A percentile compares a stretch with the other conserved stretches of the same genome.
Evolutionary conservation across 495 filamentous ascomycete species (phyloP).

Genomic region (Penicillium coffeae): DNA sequence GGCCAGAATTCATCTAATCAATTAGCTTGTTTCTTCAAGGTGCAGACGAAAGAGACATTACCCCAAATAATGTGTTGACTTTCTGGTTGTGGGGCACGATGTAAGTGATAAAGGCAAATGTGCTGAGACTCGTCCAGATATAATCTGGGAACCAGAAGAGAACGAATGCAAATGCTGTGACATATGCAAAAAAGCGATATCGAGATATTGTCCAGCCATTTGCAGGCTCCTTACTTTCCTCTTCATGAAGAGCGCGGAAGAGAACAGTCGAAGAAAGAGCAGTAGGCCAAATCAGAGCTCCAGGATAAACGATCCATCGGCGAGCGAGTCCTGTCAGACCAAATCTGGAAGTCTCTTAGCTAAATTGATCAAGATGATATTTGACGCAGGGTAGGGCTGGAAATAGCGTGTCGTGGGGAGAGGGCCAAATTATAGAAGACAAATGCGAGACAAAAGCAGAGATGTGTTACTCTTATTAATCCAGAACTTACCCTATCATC

Average conservation of each 20-base stretch:
- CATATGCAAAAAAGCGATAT: slow-evolving; percentile 52
- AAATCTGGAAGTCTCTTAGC: slow-evolving; percentile 10
- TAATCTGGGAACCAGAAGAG: slow-evolving; percentile 76
- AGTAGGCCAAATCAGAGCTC: slow-evolving; percentile 32
- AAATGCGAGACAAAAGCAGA: too few species aligned
- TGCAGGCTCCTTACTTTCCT: slow-evolving; percentile 38
- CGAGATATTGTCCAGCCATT: slow-evolving; percentile 54
- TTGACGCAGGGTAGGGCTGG: too few species aligned
- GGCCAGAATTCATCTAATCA: too few species aligned
- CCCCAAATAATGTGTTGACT: slow-evolving; percentile 62
- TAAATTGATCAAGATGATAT: too few species aligned
- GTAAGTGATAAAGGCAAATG: slow-evolving; percentile 62
- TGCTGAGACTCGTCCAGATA: slow-evolving; percentile 62
- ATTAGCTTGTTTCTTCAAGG: too few species aligned
- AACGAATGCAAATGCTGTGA: slow-evolving; percentile 45
- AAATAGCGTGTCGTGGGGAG: too few species aligned
- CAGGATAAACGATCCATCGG: slow-evolving; percentile 56
- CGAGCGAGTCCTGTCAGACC: slow-evolving; percentile 62
- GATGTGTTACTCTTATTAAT: background rate
- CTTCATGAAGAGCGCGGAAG: slow-evolving; percentile 44
- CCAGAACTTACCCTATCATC: slow-evolving; percentile 49
- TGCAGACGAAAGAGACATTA: too few species aligned
- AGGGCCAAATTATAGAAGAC: too few species aligned
- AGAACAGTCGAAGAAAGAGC: slow-evolving; percentile 26
- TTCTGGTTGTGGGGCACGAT: slow-evolving; percentile 54